A percentile compares a stretch with the other conserved stretches of the same genome.
These are phyloP conservation scores for Chaetomium sp. DNA, from an alignment of 2,329 filamentous ascomycete species.

Conservation along the genomic window DNA sequence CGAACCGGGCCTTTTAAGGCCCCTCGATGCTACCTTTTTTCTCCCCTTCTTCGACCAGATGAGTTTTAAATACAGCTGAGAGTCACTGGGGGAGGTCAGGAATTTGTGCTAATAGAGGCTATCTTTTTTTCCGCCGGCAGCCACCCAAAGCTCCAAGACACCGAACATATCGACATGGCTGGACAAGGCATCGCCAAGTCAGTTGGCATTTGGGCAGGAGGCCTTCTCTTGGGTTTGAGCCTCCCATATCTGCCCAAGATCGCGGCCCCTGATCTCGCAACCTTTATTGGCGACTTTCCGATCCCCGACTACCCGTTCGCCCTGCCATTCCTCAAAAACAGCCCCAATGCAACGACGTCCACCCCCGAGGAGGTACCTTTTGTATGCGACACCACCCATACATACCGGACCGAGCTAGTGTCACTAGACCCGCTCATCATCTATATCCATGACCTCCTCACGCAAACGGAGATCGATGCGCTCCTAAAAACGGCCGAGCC, in stretches of 20 bases:
- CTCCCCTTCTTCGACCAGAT: too few species aligned
- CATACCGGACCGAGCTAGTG: conserved; percentile 36
- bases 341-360: neutral
- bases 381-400: conserved; percentile 26
- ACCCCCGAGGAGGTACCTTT: conserved; percentile 11
- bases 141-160: too few species aligned
- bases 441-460: conserved; percentile 38
- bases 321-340: conserved; percentile 17
- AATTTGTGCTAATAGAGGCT: too few species aligned
- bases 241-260: conserved; percentile 19
- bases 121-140: too few species aligned
- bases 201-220: conserved; percentile 17
- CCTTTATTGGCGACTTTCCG: conserved; percentile 21
- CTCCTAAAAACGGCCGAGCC: conserved; percentile 32
- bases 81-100: too few species aligned
- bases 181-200: conserved; percentile 11
- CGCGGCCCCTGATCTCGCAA: conserved; percentile 14
- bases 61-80: too few species aligned
- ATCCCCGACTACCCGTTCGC: conserved; percentile 19
- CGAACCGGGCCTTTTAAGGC: too few species aligned
- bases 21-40: too few species aligned
- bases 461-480: conserved; percentile 29
- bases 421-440: conserved; percentile 38
- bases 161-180: conserved; percentile 8
- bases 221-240: conserved; percentile 19